Evolutionary conservation across 306 rosid genomes (phyloP), one percentile per base, ranked within the genome.

Genomic region (Pyrus communis): DNA sequence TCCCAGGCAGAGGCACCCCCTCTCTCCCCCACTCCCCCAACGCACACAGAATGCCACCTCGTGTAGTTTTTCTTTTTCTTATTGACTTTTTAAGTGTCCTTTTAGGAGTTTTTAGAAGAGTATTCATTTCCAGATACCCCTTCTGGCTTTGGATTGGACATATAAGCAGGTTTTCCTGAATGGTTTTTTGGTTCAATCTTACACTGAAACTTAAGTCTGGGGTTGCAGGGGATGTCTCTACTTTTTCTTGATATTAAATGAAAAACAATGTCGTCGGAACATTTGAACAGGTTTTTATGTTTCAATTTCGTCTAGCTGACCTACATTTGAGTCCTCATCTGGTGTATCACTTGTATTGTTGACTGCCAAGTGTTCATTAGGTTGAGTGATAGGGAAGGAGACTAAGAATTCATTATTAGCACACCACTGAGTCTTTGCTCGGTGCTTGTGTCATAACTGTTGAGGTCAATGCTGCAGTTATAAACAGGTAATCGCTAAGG

Each of bases 401-500:
- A 49, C 31, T 9, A 15, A 33, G 52, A 8, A 31, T 28, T 28
- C 30, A 28, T 28, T 28, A 28, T 28, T 28, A 28, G 30, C 30
- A 28, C 3, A 28, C 30, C 30, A 28, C 30, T 28, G 35, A 15
- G 31, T 30, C 65, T 46, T 25, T 49, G 31, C 33, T 31, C 13
- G 25, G 22, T 46, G n/a, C 14, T 30, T 75, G 33, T 33, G 31
- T 49, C 33, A 31, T 31, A 31, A 31, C 30, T 28, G 30, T 28
- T 28, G 87, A 86, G 45, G 90, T 88, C 80, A 94, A 92, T 86
- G 95, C 97, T 51, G 97, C 98, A 38, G 89, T 92, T 77, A 89
- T 94, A 25, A 25, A 25, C 27, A 25, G 27, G 27, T 25, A 75
- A 87, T 94, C 78, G 83, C 97, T 45, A 87, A 85, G 70, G 95